Evolutionary conservation across 306 rosid genomes (phyloP).

Genomic region (Myrica gale): DNA sequence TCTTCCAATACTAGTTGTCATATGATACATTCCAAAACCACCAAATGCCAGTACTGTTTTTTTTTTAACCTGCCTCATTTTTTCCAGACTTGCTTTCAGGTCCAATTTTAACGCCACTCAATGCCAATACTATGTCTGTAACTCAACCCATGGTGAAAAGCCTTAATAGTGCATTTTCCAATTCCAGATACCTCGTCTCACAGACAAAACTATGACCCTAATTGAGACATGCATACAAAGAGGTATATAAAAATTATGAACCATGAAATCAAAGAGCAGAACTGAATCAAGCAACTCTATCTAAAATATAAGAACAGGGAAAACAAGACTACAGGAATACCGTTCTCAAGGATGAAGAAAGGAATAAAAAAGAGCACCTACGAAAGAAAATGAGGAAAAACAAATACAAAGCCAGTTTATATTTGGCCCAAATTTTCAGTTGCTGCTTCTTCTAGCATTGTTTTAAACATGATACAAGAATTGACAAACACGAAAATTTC

Average conservation of each 20-base stretch:
- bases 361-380: neutral
- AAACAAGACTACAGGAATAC: neutral
- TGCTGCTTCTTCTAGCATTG: neutral
- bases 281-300: neutral
- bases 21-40: neutral
- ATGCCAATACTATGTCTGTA: neutral
- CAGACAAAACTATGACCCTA: neutral
- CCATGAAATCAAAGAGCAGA: neutral
- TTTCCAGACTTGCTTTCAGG: no score
- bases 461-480: neutral
- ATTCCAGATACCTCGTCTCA: slow-evolving; percentile 16
- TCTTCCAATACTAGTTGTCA: neutral
- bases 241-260: no score
- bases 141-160: slow-evolving; percentile 8
- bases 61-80: no score
- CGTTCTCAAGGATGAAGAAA: neutral
- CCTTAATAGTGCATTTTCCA: neutral
- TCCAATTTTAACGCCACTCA: neutral
- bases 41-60: neutral
- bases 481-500: neutral
- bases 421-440: neutral
- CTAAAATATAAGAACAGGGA: neutral
- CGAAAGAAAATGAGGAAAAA: neutral
- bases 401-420: neutral
- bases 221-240: neutral